Evolutionary conservation across 441 rosid genomes (phyloP).

Genomic region (Rhodomyrtus psidioides): DNA sequence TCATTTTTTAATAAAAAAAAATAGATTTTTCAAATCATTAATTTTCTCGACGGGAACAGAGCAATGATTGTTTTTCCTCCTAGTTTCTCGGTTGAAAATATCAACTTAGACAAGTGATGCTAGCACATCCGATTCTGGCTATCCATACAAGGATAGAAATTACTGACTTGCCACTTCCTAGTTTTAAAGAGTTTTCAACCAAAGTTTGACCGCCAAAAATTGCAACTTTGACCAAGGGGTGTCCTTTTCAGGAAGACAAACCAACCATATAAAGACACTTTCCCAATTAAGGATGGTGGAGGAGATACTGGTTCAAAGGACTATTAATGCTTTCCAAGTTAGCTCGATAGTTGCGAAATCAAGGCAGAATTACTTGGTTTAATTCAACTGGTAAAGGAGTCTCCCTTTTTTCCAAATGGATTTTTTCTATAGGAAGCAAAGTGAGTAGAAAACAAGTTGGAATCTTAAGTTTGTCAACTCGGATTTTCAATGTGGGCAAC

Average conservation of each 20-base stretch:
- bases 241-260: neutral
- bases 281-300: neutral
- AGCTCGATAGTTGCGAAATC: neutral
- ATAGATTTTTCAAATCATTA: neutral
- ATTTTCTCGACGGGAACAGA: rapidly evolving
- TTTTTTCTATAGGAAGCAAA: neutral
- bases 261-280: neutral
- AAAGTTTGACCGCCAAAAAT: neutral
- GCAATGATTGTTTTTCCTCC: neutral
- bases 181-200: neutral
- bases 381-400: neutral
- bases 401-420: neutral
- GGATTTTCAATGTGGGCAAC: neutral
- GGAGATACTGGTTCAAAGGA: neutral
- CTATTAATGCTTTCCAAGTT: neutral
- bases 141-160: neutral
- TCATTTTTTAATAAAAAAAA: neutral
- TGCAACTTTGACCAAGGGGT: neutral
- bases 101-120: neutral
- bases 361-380: neutral
- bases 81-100: neutral
- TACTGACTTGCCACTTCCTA: neutral
- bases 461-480: neutral
- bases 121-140: neutral
- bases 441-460: neutral